phyloP scores from a whole-genome alignment of 495 filamentous ascomycete species.

The Chaetomidium leptoderma region DNA sequence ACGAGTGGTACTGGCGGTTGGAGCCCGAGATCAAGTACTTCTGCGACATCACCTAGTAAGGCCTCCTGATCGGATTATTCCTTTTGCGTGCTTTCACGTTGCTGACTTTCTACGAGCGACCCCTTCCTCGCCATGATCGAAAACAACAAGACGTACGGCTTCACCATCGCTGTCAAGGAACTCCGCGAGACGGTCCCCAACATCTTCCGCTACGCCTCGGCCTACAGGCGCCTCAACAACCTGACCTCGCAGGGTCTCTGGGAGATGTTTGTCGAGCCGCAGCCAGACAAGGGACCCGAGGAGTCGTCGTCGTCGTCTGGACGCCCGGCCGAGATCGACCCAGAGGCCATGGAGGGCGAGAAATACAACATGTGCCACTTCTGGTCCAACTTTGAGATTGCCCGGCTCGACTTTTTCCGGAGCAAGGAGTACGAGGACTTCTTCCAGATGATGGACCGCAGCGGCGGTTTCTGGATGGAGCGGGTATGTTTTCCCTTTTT shows the following conservation, averaged over 20 bases:
- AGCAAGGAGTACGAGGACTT: conserved; percentile 97
- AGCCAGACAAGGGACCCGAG: conserved; percentile 62
- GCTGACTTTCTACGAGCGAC: conserved; percentile 58
- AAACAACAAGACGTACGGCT: conserved; percentile 95
- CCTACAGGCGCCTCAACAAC: conserved; percentile 91
- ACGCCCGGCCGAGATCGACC: conserved; percentile 74
- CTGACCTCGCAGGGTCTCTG: conserved; percentile 87
- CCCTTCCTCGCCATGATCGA: conserved; percentile 92
- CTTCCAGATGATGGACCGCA: conserved; percentile 98
- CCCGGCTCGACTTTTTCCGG: conserved; percentile 88
- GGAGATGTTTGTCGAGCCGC: conserved; percentile 95
- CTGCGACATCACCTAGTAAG: conserved; percentile 99
- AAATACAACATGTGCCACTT: conserved; percentile 99
- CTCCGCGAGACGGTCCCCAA: conserved; percentile 97
- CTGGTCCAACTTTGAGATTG: conserved; percentile 99
- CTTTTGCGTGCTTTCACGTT: neutral
- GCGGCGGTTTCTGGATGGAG: conserved; percentile 98
- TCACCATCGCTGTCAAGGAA: conserved; percentile 98
- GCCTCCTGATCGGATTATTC: conserved; percentile 23
- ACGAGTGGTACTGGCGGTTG: conserved; percentile 99
- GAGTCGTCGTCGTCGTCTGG: conserved; percentile 67
- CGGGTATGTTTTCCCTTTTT: conserved; percentile 56
- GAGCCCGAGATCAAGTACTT: conserved; percentile 99
- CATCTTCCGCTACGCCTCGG: conserved; percentile 99
- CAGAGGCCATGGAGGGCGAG: conserved; percentile 94